Percentiles rank a stretch among this genome's conserved stretches.
Conservation (phyloP, 345 rosid species). For the Anacardium occidentale region DNA sequence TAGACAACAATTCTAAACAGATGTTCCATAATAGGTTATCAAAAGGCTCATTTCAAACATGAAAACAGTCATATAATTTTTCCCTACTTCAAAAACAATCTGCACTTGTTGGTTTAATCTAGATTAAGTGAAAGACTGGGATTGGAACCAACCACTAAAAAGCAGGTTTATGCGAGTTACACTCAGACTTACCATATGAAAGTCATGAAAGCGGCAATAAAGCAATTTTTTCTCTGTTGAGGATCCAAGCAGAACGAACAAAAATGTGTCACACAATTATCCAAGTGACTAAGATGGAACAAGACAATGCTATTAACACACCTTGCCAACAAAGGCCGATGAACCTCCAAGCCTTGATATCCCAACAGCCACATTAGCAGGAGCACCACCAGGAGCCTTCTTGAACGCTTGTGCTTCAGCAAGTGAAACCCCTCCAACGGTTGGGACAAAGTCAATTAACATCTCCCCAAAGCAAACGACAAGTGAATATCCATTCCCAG, state of each 20-base stretch:
- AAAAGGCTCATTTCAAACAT: neutral
- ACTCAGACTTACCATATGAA: too few species aligned
- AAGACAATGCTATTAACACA: constrained; percentile 25
- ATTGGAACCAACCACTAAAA: neutral
- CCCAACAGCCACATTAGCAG: constrained; percentile 97
- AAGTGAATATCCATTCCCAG: constrained; percentile 25
- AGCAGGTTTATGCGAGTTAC: too few species aligned
- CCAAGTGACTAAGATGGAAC: too few species aligned
- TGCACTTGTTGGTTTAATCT: neutral
- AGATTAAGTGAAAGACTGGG: neutral
- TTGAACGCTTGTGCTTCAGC: constrained; percentile 96
- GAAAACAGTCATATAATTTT: neutral
- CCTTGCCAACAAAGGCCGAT: constrained; percentile 97
- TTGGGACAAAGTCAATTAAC: constrained; percentile 96
- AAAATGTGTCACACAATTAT: too few species aligned
- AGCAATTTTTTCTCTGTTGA: too few species aligned
- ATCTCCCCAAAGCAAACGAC: constrained; percentile 94
- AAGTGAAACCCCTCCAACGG: constrained; percentile 78
- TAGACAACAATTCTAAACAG: neutral
- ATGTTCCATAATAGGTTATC: neutral
- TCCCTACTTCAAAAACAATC: neutral
- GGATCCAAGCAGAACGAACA: too few species aligned
- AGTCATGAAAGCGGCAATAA: too few species aligned
- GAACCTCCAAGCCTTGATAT: constrained; percentile 87
- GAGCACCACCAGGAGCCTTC: constrained; percentile 99